Evolutionary conservation across 2,329 filamentous ascomycete species (phyloP).

Genomic region (Pseudocercospora crystallina): DNA sequence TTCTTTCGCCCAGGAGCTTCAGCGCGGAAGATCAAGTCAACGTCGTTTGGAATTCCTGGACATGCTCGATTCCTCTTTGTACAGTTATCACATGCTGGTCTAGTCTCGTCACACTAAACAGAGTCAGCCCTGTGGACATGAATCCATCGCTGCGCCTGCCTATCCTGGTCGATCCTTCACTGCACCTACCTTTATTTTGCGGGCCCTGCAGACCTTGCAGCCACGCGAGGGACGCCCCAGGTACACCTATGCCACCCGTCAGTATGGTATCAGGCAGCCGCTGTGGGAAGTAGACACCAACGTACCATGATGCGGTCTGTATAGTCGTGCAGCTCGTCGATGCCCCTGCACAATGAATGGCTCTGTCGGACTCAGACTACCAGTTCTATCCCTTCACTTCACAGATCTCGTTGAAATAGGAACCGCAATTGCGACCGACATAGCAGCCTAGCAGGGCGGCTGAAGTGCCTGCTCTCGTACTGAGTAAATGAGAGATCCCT

Average conservation of each 20-base stretch:
- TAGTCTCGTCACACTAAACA: conserved; percentile 14
- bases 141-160: neutral
- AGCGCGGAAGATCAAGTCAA: conserved; percentile 18
- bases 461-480: no score
- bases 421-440: no score
- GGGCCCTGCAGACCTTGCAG: conserved; percentile 14
- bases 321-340: no score
- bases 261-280: neutral
- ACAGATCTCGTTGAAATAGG: no score
- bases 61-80: conserved; percentile 13
- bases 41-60: conserved; percentile 15
- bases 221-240: conserved; percentile 15
- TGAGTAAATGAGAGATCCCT: no score
- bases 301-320: neutral
- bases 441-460: no score
- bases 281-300: neutral
- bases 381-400: no score
- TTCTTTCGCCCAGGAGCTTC: conserved; percentile 7
- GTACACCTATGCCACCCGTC: conserved; percentile 9
- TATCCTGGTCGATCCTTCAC: neutral
- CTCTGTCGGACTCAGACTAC: no score
- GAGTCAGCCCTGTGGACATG: neutral
- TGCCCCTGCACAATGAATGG: no score
- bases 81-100: conserved; percentile 14
- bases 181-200: conserved; percentile 16